Percentiles rank a stretch among this genome's conserved stretches.
Evolutionary conservation across 208 protist genomes (phyloP).

Genomic region (Angomonas deanei): DNA sequence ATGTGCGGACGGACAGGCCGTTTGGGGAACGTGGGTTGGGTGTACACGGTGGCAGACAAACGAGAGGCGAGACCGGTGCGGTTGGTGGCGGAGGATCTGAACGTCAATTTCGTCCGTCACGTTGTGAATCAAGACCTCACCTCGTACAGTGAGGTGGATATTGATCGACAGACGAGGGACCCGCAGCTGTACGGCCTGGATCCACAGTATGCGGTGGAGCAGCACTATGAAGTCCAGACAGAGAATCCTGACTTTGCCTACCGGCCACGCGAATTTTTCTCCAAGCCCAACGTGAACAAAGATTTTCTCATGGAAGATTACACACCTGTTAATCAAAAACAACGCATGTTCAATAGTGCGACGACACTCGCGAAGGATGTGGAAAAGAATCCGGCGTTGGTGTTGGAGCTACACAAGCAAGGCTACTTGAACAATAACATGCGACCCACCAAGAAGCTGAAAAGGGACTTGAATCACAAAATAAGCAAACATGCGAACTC

Average conservation of each 20-base stretch:
- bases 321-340: slow-evolving; percentile 45
- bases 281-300: slow-evolving; percentile 29
- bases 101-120: slow-evolving; percentile 60
- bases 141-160: slow-evolving; percentile 20
- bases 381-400: slow-evolving; percentile 42
- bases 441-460: slow-evolving; percentile 44
- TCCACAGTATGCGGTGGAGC: slow-evolving; percentile 70
- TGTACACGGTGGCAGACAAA: slow-evolving; percentile 67
- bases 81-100: slow-evolving; percentile 45
- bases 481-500: slow-evolving; percentile 26
- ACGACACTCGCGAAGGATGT: slow-evolving; percentile 48
- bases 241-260: slow-evolving; percentile 74
- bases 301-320: slow-evolving; percentile 85
- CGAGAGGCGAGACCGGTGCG: slow-evolving; percentile 47
- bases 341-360: slow-evolving; percentile 53
- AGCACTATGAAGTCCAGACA: slow-evolving; percentile 71
- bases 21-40: slow-evolving; percentile 81
- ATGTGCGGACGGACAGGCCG: slow-evolving; percentile 75
- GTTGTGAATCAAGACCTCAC: slow-evolving; percentile 39
- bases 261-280: slow-evolving; percentile 72
- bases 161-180: slow-evolving; percentile 59
- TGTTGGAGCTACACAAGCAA: slow-evolving; percentile 32
- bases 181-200: slow-evolving; percentile 74
- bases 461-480: slow-evolving; percentile 28
- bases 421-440: slow-evolving; percentile 45